Percentiles rank a stretch among this genome's conserved stretches.
phyloP scores from a whole-genome alignment of 2,329 filamentous ascomycete species.

The Trichoderma atroviride region DNA sequence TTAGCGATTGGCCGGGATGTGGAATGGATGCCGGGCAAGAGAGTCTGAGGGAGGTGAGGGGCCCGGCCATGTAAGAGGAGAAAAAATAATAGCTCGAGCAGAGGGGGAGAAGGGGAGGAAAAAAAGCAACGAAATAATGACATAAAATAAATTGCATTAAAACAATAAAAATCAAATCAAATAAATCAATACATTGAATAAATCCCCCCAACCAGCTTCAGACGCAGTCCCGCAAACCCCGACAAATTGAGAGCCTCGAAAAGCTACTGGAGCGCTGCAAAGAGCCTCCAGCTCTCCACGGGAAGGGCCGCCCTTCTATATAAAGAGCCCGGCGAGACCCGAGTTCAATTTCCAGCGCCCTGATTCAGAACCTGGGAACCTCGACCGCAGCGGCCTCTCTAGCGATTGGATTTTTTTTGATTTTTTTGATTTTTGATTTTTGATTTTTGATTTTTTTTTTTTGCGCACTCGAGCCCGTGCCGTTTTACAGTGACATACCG shows the following conservation, averaged over 20 bases:
- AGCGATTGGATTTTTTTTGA: neutral
- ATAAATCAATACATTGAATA: neutral
- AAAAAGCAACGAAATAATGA: neutral
- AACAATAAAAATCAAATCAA: neutral
- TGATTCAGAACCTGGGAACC: neutral
- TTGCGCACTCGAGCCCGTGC: neutral
- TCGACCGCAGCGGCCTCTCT: neutral
- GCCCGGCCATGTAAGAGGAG: neutral
- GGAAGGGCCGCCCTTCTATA: neutral
- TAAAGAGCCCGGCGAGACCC: constrained; percentile 8
- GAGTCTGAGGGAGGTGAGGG: neutral
- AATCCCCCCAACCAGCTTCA: neutral
- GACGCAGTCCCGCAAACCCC: neutral
- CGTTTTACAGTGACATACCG: neutral
- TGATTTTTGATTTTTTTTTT: no score
- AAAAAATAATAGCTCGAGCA: neutral
- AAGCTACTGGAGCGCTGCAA: neutral
- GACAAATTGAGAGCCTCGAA: neutral
- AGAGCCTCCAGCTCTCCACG: neutral
- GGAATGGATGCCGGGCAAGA: neutral
- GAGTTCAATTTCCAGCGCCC: neutral
- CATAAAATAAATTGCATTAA: neutral
- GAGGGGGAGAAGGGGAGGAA: neutral
- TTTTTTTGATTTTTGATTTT: neutral
- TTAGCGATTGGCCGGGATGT: neutral